Evolutionary conservation across 495 filamentous ascomycete species (phyloP).

Genomic region (Aspergillus funiculosus): DNA sequence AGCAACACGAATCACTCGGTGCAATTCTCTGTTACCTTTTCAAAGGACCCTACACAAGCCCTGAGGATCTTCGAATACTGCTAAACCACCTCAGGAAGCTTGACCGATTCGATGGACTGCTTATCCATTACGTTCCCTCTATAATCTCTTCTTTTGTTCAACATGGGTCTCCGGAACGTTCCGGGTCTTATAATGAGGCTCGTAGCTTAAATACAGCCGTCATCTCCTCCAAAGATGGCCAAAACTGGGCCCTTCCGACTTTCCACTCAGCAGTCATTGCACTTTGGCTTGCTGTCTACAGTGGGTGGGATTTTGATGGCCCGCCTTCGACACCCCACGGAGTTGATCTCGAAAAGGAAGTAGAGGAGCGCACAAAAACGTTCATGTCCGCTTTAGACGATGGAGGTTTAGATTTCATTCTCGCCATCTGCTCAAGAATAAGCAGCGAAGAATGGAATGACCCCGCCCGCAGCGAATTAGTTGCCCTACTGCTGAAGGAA

Average conservation of each 20-base stretch:
- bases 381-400: conserved; percentile 78
- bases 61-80: conserved; percentile 68
- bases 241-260: conserved; percentile 60
- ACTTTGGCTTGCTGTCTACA: conserved; percentile 90
- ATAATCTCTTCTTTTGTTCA: conserved; percentile 64
- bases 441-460: conserved; percentile 74
- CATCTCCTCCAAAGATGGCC: conserved; percentile 54
- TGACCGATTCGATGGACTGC: conserved; percentile 63
- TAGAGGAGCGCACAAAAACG: conserved; percentile 58
- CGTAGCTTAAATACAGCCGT: conserved; percentile 63
- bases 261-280: conserved; percentile 69
- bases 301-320: conserved; percentile 74
- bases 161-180: conserved; percentile 67
- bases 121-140: conserved; percentile 76
- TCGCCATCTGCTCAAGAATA: conserved; percentile 75
- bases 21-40: conserved; percentile 69
- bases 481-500: conserved; percentile 71
- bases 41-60: conserved; percentile 60
- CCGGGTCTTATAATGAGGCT: conserved; percentile 54
- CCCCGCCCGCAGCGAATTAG: conserved; percentile 65
- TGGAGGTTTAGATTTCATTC: conserved; percentile 84
- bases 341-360: conserved; percentile 58
- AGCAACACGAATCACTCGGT: conserved; percentile 85
- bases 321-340: conserved; percentile 47
- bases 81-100: conserved; percentile 57